Conservation (phyloP, 495 filamentous ascomycete species). For the Annulohypoxylon nitens region DNA sequence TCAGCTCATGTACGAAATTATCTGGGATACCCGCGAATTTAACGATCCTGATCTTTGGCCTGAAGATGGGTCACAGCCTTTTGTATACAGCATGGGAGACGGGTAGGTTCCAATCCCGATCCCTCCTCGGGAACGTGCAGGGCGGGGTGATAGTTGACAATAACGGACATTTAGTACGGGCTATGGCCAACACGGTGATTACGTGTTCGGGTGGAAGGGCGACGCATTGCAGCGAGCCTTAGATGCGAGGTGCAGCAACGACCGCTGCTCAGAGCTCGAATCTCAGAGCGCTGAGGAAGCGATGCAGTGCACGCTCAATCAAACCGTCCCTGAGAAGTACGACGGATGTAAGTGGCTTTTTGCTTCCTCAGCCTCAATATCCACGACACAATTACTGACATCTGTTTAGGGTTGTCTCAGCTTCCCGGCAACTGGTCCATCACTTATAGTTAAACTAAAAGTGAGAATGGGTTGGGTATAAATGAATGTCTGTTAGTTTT, state of each 20-base stretch:
- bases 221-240: constrained; percentile 59
- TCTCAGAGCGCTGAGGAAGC: constrained; percentile 55
- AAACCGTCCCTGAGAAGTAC: constrained; percentile 55
- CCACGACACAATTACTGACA: constrained; percentile 10
- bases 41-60: constrained; percentile 57
- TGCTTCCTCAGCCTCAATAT: neutral
- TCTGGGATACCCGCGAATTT: constrained; percentile 56
- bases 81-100: constrained; percentile 61
- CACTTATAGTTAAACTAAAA: constrained; percentile 32
- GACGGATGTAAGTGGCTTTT: constrained; percentile 58
- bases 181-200: constrained; percentile 62
- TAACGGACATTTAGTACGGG: constrained; percentile 47
- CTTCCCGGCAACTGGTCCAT: constrained; percentile 46
- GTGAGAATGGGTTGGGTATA: neutral
- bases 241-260: constrained; percentile 56
- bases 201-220: constrained; percentile 63
- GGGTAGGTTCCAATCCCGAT: constrained; percentile 46
- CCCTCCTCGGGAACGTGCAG: neutral
- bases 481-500: neutral
- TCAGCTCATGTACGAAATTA: constrained; percentile 57
- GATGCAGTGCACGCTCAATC: constrained; percentile 55
- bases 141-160: constrained; percentile 1
- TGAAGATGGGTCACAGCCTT: constrained; percentile 57
- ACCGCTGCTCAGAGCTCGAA: constrained; percentile 53
- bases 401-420: constrained; percentile 37